Base-by-base conservation (phyloP, 2,329 filamentous ascomycete genomes). In the Beauveria rudraprayagi region DNA sequence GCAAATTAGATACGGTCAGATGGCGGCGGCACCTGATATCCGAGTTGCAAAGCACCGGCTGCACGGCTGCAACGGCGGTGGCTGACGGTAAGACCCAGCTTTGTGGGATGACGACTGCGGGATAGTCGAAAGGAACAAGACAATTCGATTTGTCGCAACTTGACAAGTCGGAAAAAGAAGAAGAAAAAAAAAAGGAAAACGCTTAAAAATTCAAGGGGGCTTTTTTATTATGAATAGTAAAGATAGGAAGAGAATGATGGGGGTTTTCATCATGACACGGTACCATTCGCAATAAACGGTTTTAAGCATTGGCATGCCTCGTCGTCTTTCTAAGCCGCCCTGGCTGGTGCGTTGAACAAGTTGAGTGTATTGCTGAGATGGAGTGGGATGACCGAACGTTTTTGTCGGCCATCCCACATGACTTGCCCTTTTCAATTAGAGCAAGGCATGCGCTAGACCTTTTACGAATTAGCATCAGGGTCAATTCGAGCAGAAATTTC, bases 251-350 rank as follows among this genome's bases (percentile, higher is more conserved):
- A 28, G 10, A 8, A 17, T 52, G 19, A 11, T 26, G n/a, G 26
- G n/a, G 14, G 5, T 34, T 28, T 26, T 17, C 47, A 60, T 60
- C 24, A 53, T 60, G 56, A 52, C 48, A 46, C 48, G 40, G 10
- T n/a, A 19, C 34, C 22, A 53, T 53, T 50, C 40, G n/a, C 17
- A 50, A 24, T 10, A 37, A 53, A 43, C 8, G 26, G 37, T 60
- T 53, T 37, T 53, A 37, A 44, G 48, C 48, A 60, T 46, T 60
- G 47, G 30, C 56, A 60, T 24, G 28, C 37, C 47, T 60, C 56
- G 10, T 37, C 37, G 56, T 53, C 24, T 60, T 60, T 60, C 56
- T 60, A 60, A 60, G 56, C 56, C 24, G 48, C n/a, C 34, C 5
- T 60, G 47, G 56, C 48, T 53, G 48, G 48, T 60, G 56, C 56